Percentiles rank a stretch among this genome's conserved stretches.
These are phyloP conservation scores for Vaccinium corymbosum DNA, from an alignment of 148 eudicot genomes.

Conservation along the genomic window DNA sequence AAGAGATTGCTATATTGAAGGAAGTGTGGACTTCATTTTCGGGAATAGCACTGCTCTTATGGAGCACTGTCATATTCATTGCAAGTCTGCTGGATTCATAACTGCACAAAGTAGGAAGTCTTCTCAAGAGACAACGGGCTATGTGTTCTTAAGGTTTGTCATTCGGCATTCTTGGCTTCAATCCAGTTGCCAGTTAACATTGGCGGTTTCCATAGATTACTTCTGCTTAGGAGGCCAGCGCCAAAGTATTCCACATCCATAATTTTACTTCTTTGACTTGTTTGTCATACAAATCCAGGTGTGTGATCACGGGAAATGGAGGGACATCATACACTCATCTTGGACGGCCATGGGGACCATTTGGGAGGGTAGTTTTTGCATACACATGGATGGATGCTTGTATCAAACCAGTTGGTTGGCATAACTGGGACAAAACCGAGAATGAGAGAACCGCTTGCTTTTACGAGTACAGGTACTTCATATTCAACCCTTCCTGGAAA, in stretches of 20 bases:
- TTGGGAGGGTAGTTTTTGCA: conserved; percentile 88
- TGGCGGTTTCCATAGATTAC: neutral
- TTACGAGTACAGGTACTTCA: conserved; percentile 81
- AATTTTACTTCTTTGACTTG: conserved; percentile 3
- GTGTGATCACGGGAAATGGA: conserved; percentile 92
- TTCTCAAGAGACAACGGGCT: conserved; percentile 92
- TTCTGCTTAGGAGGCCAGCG: neutral
- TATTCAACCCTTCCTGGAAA: neutral
- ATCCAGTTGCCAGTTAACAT: neutral
- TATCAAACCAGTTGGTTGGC: conserved; percentile 71
- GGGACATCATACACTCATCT: conserved; percentile 60
- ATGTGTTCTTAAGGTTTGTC: conserved; percentile 81
- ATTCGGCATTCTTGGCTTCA: conserved; percentile 5
- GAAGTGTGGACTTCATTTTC: conserved; percentile 94
- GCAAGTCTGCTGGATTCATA: conserved; percentile 87
- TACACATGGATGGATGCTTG: conserved; percentile 93
- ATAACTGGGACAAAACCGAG: conserved; percentile 91
- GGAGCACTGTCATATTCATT: conserved; percentile 98
- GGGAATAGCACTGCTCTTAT: conserved; percentile 94
- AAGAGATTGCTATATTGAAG: conserved; percentile 90
- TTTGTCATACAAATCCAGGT: conserved; percentile 38
- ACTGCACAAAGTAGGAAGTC: conserved; percentile 97
- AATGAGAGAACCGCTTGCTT: conserved; percentile 97
- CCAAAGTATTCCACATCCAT: neutral
- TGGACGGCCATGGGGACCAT: conserved; percentile 99